Evolutionary conservation across 176 grass and related monocot species (phyloP).

Genomic region (Eleusine indica): DNA sequence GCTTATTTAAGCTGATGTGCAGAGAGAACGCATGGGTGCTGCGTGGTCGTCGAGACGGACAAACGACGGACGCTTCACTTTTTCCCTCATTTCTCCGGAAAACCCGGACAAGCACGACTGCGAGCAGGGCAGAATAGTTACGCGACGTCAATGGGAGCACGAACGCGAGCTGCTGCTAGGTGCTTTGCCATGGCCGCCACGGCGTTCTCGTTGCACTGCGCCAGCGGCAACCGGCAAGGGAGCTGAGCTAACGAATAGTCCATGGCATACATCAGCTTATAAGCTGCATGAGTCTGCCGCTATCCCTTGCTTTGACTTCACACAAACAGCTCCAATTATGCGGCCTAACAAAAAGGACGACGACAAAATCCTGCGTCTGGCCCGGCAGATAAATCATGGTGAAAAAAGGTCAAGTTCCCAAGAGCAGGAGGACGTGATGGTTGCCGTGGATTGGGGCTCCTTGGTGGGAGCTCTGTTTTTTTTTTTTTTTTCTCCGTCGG

Average conservation of each 20-base stretch:
- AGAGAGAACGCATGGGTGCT: background rate
- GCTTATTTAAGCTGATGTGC: background rate
- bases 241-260: background rate
- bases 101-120: background rate
- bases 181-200: constrained; percentile 28
- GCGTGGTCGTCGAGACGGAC: background rate
- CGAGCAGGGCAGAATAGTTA: background rate
- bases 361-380: background rate
- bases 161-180: background rate
- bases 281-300: background rate
- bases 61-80: background rate
- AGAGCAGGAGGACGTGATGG: constrained; percentile 19
- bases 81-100: background rate
- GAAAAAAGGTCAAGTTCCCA: constrained; percentile 14
- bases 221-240: constrained; percentile 23
- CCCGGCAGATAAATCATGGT: background rate
- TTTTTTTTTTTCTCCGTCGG: background rate
- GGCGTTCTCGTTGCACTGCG: background rate
- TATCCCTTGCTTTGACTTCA: constrained; percentile 40
- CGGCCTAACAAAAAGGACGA: background rate
- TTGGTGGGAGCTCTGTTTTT: background rate
- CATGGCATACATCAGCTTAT: too few relatives aligned
- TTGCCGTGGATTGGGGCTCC: constrained; percentile 33
- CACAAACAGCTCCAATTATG: constrained; percentile 37
- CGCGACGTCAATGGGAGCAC: background rate